Percentiles rank a stretch among this genome's conserved stretches.
Conservation (phyloP, 2,329 filamentous ascomycete species). For the Kalmusia sp. region DNA sequence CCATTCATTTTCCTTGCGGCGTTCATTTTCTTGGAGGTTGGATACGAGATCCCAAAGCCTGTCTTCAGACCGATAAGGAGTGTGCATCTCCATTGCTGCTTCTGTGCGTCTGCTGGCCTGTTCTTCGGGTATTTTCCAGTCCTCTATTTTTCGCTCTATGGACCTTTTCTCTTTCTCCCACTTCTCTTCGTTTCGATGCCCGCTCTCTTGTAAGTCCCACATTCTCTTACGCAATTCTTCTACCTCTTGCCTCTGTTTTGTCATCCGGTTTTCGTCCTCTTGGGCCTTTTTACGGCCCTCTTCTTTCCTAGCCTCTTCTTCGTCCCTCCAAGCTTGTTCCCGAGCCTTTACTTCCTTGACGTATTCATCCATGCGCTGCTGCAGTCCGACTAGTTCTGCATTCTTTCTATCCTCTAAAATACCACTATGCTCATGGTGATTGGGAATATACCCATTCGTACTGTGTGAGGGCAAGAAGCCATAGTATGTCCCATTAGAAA, state of each 20-base stretch:
- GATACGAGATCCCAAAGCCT: too few species aligned
- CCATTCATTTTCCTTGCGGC: too few species aligned
- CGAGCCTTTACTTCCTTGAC: background rate
- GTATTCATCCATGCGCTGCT: background rate
- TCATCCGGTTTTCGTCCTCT: background rate
- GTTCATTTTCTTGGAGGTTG: too few species aligned
- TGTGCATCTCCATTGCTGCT: too few species aligned
- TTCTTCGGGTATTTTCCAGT: background rate
- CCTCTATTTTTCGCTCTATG: background rate
- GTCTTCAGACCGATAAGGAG: too few species aligned
- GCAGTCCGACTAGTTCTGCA: background rate
- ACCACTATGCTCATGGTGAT: background rate
- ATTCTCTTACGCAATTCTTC: background rate
- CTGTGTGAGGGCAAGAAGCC: too few species aligned
- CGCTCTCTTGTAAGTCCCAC: background rate
- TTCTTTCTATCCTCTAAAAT: background rate
- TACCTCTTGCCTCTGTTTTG: background rate
- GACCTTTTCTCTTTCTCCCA: slow-evolving; percentile 4
- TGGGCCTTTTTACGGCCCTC: background rate
- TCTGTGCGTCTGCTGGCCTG: background rate
- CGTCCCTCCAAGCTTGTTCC: background rate
- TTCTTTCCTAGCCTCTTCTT: slow-evolving; percentile 4
- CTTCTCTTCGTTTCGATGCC: background rate
- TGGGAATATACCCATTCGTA: background rate
- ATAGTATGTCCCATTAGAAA: background rate